Evolutionary conservation across 2,329 filamentous ascomycete species (phyloP).

Genomic region (Lachnum nothofagi): DNA sequence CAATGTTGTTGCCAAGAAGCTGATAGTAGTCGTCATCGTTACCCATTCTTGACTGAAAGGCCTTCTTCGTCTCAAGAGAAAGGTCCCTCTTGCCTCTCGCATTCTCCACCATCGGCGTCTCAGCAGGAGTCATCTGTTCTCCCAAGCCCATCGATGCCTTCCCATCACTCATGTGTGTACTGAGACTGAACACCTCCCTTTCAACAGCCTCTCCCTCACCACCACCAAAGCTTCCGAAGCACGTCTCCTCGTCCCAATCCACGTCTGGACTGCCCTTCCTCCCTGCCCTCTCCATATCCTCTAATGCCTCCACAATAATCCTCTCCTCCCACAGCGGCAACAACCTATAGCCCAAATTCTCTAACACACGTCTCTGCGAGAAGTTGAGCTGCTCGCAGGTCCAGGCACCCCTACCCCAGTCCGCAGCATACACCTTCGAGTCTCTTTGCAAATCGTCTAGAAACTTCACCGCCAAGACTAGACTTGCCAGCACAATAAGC

Average conservation of each 20-base stretch:
- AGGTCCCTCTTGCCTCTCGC: constrained; percentile 11
- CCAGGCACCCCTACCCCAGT: constrained; percentile 54
- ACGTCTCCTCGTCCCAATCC: constrained; percentile 16
- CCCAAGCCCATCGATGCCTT: constrained; percentile 12
- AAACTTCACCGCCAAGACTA: constrained; percentile 63
- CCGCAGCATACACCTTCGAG: constrained; percentile 48
- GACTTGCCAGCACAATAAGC: constrained; percentile 56
- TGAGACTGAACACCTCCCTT: too few relatives aligned
- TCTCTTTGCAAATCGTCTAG: constrained; percentile 53
- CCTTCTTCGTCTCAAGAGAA: constrained; percentile 10
- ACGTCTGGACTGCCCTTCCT: constrained; percentile 12
- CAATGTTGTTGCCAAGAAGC: not conserved
- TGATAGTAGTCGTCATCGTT: not conserved
- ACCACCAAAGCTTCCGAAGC: constrained; percentile 9
- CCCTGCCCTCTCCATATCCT: constrained; percentile 59
- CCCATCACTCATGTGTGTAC: constrained; percentile 11
- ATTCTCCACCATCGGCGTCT: constrained; percentile 19
- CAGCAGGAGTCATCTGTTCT: constrained; percentile 19
- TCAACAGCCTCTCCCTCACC: not conserved
- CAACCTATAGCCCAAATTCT: constrained; percentile 59
- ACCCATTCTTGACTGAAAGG: constrained; percentile 4
- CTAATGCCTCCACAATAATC: constrained; percentile 54
- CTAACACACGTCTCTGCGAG: constrained; percentile 60
- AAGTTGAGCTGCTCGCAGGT: constrained; percentile 57
- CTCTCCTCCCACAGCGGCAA: constrained; percentile 54